Base-by-base conservation (phyloP, 2,329 filamentous ascomycete species). In the Botrytis tulipae region DNA sequence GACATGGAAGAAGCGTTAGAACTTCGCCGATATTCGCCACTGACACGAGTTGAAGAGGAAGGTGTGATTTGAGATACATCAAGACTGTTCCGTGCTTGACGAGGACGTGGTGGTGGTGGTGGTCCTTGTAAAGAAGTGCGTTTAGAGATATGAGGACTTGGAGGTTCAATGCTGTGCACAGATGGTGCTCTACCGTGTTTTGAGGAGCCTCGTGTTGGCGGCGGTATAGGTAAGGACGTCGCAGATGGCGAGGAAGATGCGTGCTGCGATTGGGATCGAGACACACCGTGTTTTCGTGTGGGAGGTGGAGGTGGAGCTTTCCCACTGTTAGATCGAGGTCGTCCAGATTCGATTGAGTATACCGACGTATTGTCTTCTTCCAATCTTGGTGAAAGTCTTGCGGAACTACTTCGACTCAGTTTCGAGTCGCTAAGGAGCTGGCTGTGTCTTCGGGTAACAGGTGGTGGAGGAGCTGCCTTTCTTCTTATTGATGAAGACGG, bases 401-500 rank as follows among this genome's bases (percentile, higher is more conserved):
- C 74, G 1, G 77, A 74, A 69, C 77, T 75, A 71, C 67, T 78
- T 71, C 76, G 77, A 73, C 57, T 73, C 25, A 76, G 48, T 70
- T 77, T 80, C 37, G 79, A 78, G 40, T 80, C 78, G n/a, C 77
- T 69, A 42, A 79, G 74, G 40, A 78, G 72, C 35, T 80, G 80
- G 63, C 81, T 80, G 66, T 81, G 79, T 65, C 79, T 76, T 70
- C 80, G 77, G 63, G 82, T 79, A 25, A 83, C 74, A 8, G 82
- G 83, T 12, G 85, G 83, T 14, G 84, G 84, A 35, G 84, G 84
- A 42, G 80, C 61, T 81, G 81, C 71, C 80, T 83, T 67, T 81
- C 80, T 60, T 76, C 75, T 73, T 71, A 81, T 72, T 46, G 81
- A 78, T 72, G 73, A 44, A 78, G 71, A 81, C 72, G 71, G 80